A percentile compares a stretch with the other conserved stretches of the same genome.
phyloP scores from a whole-genome alignment of 148 eudicot species.

The Chenopodium suecicum region DNA sequence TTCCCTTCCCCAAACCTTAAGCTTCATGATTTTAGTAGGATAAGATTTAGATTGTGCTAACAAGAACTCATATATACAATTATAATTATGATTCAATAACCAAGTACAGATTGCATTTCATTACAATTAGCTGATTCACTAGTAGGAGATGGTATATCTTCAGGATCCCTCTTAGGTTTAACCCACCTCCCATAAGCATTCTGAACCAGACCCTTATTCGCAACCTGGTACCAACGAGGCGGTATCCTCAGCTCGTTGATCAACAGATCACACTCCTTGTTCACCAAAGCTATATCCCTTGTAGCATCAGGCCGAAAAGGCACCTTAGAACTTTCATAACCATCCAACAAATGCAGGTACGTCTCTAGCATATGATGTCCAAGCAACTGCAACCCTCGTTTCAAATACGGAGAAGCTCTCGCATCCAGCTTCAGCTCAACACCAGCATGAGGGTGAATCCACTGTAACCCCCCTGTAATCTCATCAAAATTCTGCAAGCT shows the following conservation, averaged over 20 bases:
- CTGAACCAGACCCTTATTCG: constrained; percentile 57
- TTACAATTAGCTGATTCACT: constrained; percentile 11
- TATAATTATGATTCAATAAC: not conserved
- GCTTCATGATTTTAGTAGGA: not conserved
- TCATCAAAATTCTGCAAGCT: constrained; percentile 55
- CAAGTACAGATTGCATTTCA: constrained; percentile 15
- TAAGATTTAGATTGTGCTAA: not conserved
- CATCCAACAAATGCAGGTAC: constrained; percentile 64
- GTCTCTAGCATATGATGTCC: constrained; percentile 75
- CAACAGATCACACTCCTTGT: constrained; percentile 66
- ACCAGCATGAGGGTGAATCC: constrained; percentile 77
- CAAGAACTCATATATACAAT: not conserved
- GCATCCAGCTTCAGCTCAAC: constrained; percentile 59
- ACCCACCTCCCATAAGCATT: constrained; percentile 70
- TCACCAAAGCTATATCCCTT: constrained; percentile 69
- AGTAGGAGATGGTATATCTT: constrained; percentile 66
- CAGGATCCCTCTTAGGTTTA: constrained; percentile 64
- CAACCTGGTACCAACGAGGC: constrained; percentile 59
- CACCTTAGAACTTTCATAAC: constrained; percentile 34
- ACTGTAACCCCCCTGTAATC: constrained; percentile 50
- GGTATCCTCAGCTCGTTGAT: constrained; percentile 64
- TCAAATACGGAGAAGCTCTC: constrained; percentile 56
- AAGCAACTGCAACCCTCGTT: constrained; percentile 46
- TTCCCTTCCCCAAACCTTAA: too few species aligned
- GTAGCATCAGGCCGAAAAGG: constrained; percentile 46